Evolutionary conservation across 2,329 filamentous ascomycete species (phyloP), one percentile per base, ranked within the genome.

Genomic region (Macrophomina phaseolina): DNA sequence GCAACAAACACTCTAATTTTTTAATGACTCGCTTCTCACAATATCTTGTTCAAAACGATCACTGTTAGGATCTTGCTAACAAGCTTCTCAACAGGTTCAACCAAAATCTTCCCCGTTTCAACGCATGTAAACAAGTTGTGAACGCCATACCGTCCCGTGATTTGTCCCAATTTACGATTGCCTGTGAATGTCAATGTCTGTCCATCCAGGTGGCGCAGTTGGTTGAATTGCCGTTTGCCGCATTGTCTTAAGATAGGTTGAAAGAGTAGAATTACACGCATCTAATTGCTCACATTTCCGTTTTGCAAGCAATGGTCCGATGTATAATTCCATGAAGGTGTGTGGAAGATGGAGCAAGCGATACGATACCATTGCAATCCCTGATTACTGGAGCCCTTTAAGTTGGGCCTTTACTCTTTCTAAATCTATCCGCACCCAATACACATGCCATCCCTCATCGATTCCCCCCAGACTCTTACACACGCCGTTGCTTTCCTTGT

Each of bases 1-100:
- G 42, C 58, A 62, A 83, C 86, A 87, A 86, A 86, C 83, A 89
- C 86, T 89, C 86, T 89, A 89, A 89, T 89, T 89, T 89, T 89
- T 89, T 89, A 78, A 85, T 89, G 87, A 89, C 79, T 34, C 42
- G 23, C 14, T 8, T 3, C 45, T 28, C 45, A 16, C 32, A 49
- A 23, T 16, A 2, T 36, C 32, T n/a, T 16, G n/a, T 40, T 46
- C 12, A 46, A 14, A 7, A 5, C 11, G 5, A 14, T 16, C 18
- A 36, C 30, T 28, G 11, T 61, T 40, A 8, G 42, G 18, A 32
- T 30, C 30, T 23, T 12, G 42, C 56, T 61, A 36, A 61, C 42
- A 36, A 16, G 12, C 18, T 18, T 9, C 9, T 48, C 4, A 12
- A 18, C 18, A 61, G 56, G 28, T 48, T 2, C 42, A 23, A 23